Conservation (phyloP, 2,329 filamentous ascomycete genomes). For the Colletotrichum falcatum region DNA sequence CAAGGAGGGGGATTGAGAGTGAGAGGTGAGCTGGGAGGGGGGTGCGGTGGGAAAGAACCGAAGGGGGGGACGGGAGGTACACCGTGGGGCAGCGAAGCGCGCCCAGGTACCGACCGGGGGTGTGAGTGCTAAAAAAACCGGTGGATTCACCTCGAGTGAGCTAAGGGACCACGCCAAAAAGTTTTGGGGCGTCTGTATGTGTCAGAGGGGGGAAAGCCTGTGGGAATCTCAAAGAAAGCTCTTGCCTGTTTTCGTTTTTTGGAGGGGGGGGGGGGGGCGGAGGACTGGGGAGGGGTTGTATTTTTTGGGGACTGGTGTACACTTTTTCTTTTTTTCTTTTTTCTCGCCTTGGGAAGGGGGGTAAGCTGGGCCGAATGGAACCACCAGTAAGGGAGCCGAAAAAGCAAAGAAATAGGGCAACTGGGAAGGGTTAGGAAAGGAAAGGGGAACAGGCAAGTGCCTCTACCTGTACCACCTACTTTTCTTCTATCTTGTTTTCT, state of each 20-base stretch:
- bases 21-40: constrained; percentile 22
- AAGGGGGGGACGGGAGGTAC: constrained; percentile 29
- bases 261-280: too few species aligned
- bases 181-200: constrained; percentile 34
- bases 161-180: constrained; percentile 42
- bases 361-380: neutral
- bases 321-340: neutral
- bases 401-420: neutral
- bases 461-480: constrained; percentile 1
- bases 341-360: neutral
- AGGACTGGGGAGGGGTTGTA: neutral
- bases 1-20: constrained; percentile 26
- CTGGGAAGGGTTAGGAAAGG: neutral
- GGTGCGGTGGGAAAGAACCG: constrained; percentile 28
- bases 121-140: constrained; percentile 19
- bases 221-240: constrained; percentile 29
- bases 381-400: neutral
- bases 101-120: constrained; percentile 33
- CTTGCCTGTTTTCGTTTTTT: neutral
- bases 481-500: neutral
- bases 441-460: constrained; percentile 16
- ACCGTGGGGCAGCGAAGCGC: constrained; percentile 28
- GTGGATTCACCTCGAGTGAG: constrained; percentile 38
- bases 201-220: constrained; percentile 23
- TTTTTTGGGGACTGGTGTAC: constrained; percentile 15